phyloP scores from a whole-genome alignment of 2,329 filamentous ascomycete species.

The Niveomyces coronatus region DNA sequence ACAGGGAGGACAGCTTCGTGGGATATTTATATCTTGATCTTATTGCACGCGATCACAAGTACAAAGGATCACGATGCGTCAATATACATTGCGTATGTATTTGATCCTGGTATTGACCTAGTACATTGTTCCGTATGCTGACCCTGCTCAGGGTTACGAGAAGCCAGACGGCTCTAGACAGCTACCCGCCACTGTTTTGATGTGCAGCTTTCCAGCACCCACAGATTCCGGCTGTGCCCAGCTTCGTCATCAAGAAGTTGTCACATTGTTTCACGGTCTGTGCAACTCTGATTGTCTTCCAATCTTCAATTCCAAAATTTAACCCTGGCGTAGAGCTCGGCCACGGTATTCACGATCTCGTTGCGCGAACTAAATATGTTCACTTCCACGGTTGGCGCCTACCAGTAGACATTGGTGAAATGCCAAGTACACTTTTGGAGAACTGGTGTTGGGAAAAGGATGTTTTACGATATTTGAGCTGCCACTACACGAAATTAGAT shows the following conservation, averaged over 20 bases:
- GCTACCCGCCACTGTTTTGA: not conserved
- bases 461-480: slow-evolving; percentile 1
- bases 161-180: not conserved
- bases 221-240: not conserved
- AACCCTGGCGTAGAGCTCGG: slow-evolving; percentile 2
- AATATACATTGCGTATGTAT: slow-evolving; percentile 1
- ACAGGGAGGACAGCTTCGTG: not conserved
- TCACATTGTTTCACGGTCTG: slow-evolving; percentile 2
- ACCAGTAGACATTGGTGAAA: slow-evolving; percentile 2
- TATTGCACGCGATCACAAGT: not conserved
- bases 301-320: not conserved
- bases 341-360: slow-evolving; percentile 2
- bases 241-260: not conserved
- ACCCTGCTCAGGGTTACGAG: not conserved
- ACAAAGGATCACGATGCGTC: slow-evolving; percentile 1
- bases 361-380: slow-evolving; percentile 1
- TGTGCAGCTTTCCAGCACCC: not conserved
- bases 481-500: not conserved
- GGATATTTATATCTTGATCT: slow-evolving; percentile 3
- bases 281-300: not conserved
- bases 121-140: not conserved
- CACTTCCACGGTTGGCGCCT: not conserved
- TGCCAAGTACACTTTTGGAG: slow-evolving; percentile 1
- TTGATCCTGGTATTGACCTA: not conserved
- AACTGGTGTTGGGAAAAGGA: slow-evolving; percentile 3